phyloP scores from a whole-genome alignment of 805 yeast genomes.

The Groenewaldozyma salmanticensis region DNA sequence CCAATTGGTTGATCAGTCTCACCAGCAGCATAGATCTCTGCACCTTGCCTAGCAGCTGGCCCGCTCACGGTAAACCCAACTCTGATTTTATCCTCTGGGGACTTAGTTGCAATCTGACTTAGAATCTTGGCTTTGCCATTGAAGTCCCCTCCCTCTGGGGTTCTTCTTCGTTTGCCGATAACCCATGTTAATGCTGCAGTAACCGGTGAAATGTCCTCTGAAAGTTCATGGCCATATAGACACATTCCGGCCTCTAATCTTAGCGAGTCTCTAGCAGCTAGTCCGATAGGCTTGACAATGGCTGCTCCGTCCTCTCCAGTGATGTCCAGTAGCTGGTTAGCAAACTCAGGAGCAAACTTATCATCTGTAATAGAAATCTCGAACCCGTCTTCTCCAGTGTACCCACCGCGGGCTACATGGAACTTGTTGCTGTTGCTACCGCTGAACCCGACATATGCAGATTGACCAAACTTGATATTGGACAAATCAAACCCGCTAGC shows the following conservation, averaged over 20 bases:
- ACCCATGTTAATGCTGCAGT: slow-evolving; percentile 89
- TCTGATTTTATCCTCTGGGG: slow-evolving; percentile 39
- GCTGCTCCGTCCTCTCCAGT: slow-evolving; percentile 26
- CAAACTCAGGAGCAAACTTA: slow-evolving; percentile 46
- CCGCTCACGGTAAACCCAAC: slow-evolving; percentile 68
- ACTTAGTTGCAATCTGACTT: slow-evolving; percentile 59
- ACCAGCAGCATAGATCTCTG: slow-evolving; percentile 47
- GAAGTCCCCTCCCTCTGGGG: slow-evolving; percentile 35
- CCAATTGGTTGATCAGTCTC: slow-evolving; percentile 47
- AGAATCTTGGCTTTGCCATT: slow-evolving; percentile 70
- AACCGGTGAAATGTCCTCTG: slow-evolving; percentile 71
- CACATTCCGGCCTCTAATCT: slow-evolving; percentile 98
- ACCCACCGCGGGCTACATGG: slow-evolving; percentile 91
- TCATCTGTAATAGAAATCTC: slow-evolving; percentile 68
- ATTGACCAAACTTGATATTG: slow-evolving; percentile 65
- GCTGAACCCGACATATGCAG: slow-evolving; percentile 37
- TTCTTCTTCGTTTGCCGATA: slow-evolving; percentile 70
- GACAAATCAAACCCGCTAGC: slow-evolving; percentile 45
- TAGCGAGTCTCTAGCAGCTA: slow-evolving; percentile 96
- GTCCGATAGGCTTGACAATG: slow-evolving; percentile 74
- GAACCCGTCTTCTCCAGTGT: slow-evolving; percentile 98
- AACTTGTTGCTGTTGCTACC: slow-evolving; percentile 29
- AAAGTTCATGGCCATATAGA: slow-evolving; percentile 86
- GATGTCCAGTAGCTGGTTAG: slow-evolving; percentile 47
- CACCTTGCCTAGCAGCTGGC: slow-evolving; percentile 86